These are phyloP conservation scores for Psilocybe mexicana DNA, from an alignment of 1,284 basidiomycete genomes.

Conservation along the genomic window DNA sequence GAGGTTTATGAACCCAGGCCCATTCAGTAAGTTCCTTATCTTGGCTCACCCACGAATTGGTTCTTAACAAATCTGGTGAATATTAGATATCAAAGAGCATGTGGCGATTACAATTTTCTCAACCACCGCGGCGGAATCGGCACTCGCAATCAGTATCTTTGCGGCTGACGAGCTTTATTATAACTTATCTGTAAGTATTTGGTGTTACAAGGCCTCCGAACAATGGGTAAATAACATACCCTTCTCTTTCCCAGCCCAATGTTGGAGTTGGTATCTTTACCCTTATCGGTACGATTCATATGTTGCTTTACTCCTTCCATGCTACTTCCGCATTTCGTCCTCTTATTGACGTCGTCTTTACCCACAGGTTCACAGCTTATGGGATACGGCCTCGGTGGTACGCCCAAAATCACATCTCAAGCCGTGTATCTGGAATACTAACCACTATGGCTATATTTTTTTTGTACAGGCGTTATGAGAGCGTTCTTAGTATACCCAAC, in stretches of 20 bases:
- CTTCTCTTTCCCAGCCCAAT: slow-evolving; percentile 36
- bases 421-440: not conserved
- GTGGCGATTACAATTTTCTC: slow-evolving; percentile 61
- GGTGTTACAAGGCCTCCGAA: not conserved
- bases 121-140: slow-evolving; percentile 50
- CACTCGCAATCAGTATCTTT: slow-evolving; percentile 51
- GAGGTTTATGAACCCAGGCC: slow-evolving; percentile 53
- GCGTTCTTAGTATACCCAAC: slow-evolving; percentile 46
- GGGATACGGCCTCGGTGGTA: slow-evolving; percentile 56
- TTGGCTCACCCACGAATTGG: not conserved
- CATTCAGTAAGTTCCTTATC: slow-evolving; percentile 43
- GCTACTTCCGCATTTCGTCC: not conserved
- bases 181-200: slow-evolving; percentile 32
- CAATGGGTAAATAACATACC: not conserved
- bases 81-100: slow-evolving; percentile 55
- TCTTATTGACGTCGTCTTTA: slow-evolving; percentile 3
- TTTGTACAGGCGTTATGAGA: slow-evolving; percentile 32
- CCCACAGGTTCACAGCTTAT: slow-evolving; percentile 46
- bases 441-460: not conserved
- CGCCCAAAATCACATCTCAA: slow-evolving; percentile 6
- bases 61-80: slow-evolving; percentile 15
- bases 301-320: not conserved
- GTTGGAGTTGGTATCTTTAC: slow-evolving; percentile 51
- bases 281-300: slow-evolving; percentile 22
- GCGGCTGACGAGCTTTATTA: slow-evolving; percentile 55